These are phyloP conservation scores for Cicer arietinum DNA, from an alignment of 306 rosid genomes.

Conservation along the genomic window DNA sequence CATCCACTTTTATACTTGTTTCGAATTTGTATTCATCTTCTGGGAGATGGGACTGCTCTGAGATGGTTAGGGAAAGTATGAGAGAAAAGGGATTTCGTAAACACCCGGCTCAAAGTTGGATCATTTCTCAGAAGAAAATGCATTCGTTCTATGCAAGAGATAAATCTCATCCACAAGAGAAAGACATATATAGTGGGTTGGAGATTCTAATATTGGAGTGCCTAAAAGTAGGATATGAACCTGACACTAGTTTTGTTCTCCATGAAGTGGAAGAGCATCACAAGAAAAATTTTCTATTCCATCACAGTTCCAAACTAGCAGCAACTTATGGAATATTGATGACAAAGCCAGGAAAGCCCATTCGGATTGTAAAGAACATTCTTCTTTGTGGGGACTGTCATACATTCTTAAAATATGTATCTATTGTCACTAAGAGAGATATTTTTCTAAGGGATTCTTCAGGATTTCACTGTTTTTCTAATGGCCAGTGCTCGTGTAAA, in stretches of 20 bases:
- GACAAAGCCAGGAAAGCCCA: constrained; percentile 67
- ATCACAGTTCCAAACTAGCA: constrained; percentile 77
- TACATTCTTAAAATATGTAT: constrained; percentile 71
- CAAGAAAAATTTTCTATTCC: constrained; percentile 70
- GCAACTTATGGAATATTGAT: constrained; percentile 75
- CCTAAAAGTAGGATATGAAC: constrained; percentile 76
- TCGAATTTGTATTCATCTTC: constrained; percentile 87
- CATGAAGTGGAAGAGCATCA: constrained; percentile 90
- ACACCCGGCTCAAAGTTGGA: constrained; percentile 84
- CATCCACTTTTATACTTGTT: constrained; percentile 72
- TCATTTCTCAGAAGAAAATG: constrained; percentile 61
- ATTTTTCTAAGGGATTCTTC: constrained; percentile 77
- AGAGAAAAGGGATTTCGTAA: constrained; percentile 75
- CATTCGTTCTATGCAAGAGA: constrained; percentile 85
- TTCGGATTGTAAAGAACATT: constrained; percentile 75
- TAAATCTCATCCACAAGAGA: constrained; percentile 71
- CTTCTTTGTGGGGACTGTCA: constrained; percentile 92
- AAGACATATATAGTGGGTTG: constrained; percentile 80
- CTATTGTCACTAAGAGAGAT: constrained; percentile 68
- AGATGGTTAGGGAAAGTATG: constrained; percentile 71
- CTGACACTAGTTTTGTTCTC: constrained; percentile 79
- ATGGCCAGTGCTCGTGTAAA: constrained; percentile 85
- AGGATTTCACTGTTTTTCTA: constrained; percentile 78
- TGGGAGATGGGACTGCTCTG: constrained; percentile 89
- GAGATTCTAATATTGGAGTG: constrained; percentile 83